phyloP scores from a whole-genome alignment of 1,284 basidiomycete species.

The Sanguinoderma infundibulare region DNA sequence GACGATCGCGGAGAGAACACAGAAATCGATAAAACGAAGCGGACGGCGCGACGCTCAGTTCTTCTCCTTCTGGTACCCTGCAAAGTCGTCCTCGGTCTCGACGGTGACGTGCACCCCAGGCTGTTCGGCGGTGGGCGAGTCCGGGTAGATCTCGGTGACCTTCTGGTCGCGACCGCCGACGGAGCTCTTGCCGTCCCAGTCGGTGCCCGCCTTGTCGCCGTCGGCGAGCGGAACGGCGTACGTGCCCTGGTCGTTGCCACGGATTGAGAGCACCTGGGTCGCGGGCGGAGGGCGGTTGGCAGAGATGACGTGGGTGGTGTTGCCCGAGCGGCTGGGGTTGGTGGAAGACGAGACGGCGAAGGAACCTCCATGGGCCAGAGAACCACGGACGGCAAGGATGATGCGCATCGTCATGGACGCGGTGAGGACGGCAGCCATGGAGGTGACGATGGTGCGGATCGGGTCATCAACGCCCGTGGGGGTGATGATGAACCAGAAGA shows the following conservation, averaged over 20 bases:
- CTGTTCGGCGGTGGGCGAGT: slow-evolving; percentile 22
- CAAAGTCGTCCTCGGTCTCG: slow-evolving; percentile 38
- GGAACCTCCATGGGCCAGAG: slow-evolving; percentile 67
- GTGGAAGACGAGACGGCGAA: slow-evolving; percentile 51
- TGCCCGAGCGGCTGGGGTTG: slow-evolving; percentile 36
- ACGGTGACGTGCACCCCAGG: slow-evolving; percentile 40
- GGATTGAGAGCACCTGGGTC: slow-evolving; percentile 40
- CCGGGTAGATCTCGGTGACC: slow-evolving; percentile 35
- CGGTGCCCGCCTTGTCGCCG: slow-evolving; percentile 54
- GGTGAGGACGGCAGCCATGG: slow-evolving; percentile 82
- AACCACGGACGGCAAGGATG: slow-evolving; percentile 75
- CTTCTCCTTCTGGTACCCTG: slow-evolving; percentile 21
- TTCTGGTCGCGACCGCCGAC: slow-evolving; percentile 54
- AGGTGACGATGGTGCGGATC: slow-evolving; percentile 79
- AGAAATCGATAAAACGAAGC: neutral
- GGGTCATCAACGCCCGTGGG: slow-evolving; percentile 65
- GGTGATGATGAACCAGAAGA: slow-evolving; percentile 81
- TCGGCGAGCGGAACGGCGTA: slow-evolving; percentile 71
- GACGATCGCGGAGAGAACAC: neutral
- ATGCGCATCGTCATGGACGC: slow-evolving; percentile 85
- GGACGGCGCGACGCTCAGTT: slow-evolving; percentile 12
- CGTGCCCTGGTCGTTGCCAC: slow-evolving; percentile 39
- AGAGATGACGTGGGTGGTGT: slow-evolving; percentile 51
- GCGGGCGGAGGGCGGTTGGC: slow-evolving; percentile 37
- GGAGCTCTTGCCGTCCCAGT: slow-evolving; percentile 59